These are phyloP conservation scores for Globisporangium nagaii DNA, from an alignment of 352 stramenopile genomes.

Conservation along the genomic window DNA sequence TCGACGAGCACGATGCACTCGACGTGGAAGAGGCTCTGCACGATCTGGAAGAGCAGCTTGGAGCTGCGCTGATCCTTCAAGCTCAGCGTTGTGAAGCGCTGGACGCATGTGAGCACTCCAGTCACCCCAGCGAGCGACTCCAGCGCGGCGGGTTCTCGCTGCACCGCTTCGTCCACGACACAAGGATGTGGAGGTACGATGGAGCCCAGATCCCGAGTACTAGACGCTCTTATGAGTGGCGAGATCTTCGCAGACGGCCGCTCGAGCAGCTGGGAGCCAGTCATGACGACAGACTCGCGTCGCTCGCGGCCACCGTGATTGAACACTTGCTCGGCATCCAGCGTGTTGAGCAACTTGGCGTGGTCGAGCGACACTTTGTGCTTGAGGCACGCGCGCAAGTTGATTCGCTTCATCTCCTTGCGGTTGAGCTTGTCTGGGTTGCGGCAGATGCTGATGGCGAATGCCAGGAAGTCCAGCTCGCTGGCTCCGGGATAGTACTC, in stretches of 20 bases:
- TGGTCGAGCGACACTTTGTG: not conserved
- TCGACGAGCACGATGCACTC: conserved; percentile 19
- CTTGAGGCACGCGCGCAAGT: not conserved
- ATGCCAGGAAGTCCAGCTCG: not conserved
- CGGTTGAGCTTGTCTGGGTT: not conserved
- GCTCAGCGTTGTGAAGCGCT: too few relatives aligned
- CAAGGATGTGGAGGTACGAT: too few relatives aligned
- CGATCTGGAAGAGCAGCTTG: not conserved
- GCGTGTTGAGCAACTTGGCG: not conserved
- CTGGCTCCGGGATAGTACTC: not conserved
- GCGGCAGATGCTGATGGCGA: not conserved
- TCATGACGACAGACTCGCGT: too few relatives aligned
- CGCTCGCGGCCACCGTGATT: not conserved
- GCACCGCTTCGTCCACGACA: too few relatives aligned
- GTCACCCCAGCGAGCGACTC: too few relatives aligned
- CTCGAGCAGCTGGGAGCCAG: too few relatives aligned
- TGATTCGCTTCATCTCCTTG: not conserved
- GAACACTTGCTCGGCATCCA: not conserved
- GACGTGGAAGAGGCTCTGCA: conserved; percentile 11
- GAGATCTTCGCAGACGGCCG: too few relatives aligned
- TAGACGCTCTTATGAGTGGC: too few relatives aligned
- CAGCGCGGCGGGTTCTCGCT: too few relatives aligned
- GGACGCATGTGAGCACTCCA: too few relatives aligned
- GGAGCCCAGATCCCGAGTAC: too few relatives aligned
- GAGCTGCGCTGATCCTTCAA: too few relatives aligned